These are phyloP conservation scores for Cercospora sp. DNA, from an alignment of 2,329 filamentous ascomycete species.

Conservation along the genomic window DNA sequence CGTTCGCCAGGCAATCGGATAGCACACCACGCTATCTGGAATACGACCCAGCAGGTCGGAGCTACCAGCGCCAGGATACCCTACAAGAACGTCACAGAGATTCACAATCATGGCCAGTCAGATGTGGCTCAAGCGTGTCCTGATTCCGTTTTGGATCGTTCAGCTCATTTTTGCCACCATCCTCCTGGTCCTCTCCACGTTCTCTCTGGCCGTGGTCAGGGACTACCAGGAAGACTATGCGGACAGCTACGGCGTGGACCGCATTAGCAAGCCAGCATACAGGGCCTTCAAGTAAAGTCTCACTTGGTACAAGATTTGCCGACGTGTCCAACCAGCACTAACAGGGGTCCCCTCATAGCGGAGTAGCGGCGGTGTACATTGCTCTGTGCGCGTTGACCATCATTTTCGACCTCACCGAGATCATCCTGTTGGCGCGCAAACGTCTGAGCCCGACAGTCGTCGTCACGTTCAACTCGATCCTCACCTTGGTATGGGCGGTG, in stretches of 20 bases:
- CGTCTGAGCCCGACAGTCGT: constrained; percentile 29
- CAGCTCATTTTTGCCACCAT: constrained; percentile 27
- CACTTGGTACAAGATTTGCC: constrained; percentile 19
- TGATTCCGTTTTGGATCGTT: constrained; percentile 35
- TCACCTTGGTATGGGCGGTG: constrained; percentile 29
- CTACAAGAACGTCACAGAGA: not conserved
- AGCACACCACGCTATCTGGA: constrained; percentile 1
- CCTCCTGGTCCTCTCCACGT: constrained; percentile 14
- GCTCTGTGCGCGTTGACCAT: constrained; percentile 29
- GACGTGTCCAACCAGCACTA: constrained; percentile 17
- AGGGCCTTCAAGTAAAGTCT: constrained; percentile 20
- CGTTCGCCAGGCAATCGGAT: not conserved
- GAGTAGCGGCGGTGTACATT: constrained; percentile 25
- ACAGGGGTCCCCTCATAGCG: constrained; percentile 27
- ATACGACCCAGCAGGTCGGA: constrained; percentile 8
- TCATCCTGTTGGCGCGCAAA: constrained; percentile 29
- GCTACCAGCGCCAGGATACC: constrained; percentile 5
- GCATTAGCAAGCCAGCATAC: constrained; percentile 10
- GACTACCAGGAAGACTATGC: constrained; percentile 11
- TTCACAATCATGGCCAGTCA: constrained; percentile 24
- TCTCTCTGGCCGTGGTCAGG: constrained; percentile 11
- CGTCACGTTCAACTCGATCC: constrained; percentile 32
- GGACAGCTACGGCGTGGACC: constrained; percentile 3
- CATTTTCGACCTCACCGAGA: constrained; percentile 33
- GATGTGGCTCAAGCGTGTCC: constrained; percentile 34